These are phyloP conservation scores for Botryotinia convoluta DNA, from an alignment of 2,329 filamentous ascomycete species.

Conservation along the genomic window DNA sequence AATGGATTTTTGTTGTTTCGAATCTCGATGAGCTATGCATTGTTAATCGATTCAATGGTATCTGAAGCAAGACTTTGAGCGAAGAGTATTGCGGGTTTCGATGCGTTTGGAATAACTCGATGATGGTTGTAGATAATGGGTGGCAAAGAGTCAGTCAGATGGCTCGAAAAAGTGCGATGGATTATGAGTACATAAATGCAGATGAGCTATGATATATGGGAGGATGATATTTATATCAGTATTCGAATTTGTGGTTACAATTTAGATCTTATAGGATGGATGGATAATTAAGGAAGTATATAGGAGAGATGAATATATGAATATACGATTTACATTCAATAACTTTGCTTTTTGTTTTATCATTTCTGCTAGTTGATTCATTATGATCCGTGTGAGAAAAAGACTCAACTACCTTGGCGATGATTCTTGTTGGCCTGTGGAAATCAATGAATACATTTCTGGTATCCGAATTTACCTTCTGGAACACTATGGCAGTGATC, in stretches of 20 bases:
- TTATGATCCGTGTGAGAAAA: background rate
- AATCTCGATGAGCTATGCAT: background rate
- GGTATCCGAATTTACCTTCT: background rate
- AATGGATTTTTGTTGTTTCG: no score
- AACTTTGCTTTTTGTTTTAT: background rate
- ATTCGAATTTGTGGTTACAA: background rate
- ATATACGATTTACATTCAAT: background rate
- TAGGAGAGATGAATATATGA: background rate
- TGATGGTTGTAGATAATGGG: background rate
- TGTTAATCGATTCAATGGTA: background rate
- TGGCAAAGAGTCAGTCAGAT: background rate
- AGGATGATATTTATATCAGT: background rate
- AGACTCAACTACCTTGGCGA: background rate
- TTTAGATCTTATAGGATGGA: background rate
- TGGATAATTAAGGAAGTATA: no score
- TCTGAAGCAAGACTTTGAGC: no score
- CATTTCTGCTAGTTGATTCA: background rate
- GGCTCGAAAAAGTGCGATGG: no score
- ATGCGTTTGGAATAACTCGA: background rate
- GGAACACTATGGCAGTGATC: background rate
- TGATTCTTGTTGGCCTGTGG: background rate
- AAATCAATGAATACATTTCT: background rate
- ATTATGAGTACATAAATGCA: background rate
- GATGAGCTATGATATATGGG: constrained; percentile 5
- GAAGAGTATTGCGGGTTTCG: background rate